Base-by-base conservation (phyloP, 306 rosid genomes). In the Quercus mongolica region DNA sequence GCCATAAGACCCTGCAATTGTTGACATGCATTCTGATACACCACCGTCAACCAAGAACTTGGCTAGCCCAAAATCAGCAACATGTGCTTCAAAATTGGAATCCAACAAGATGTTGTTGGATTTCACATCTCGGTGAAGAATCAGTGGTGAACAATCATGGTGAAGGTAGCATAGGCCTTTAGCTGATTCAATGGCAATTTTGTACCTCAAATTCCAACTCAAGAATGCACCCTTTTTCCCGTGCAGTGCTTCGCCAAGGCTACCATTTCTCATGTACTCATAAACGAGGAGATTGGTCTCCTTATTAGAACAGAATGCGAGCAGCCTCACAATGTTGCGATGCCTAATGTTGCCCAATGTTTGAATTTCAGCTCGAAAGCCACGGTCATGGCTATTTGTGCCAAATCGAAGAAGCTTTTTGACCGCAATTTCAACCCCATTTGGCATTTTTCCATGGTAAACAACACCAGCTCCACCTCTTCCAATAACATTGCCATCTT, bases 391-490 rank as follows among this genome's bases (percentile, higher is more conserved):
- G 74, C 87, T 87, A 51, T 87, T 88, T 6, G 91, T 81, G 7
- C 94, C 94, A 1, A 90, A 83, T 4, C 94, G 97, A 4, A 94
- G 86, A 13, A 94, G 88, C 38, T 92, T 94, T 14, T 94, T 94
- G 5, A 94, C 97, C 1, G 98, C 98, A 33, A 94, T 76, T 76
- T 94, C 97, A 0, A 85, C 89, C 20, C 98, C 98, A 38, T 77
- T 88, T 4, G 97, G 89, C 98, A 94, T 94, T 82, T 94, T 91
- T 0, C 97, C 98, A 55, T 94, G 98, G 90, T 91, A 94, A 14
- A 94, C 98, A 9, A 91, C 89, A 63, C 98, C 98, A 0, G 98
- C 98, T 20, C 98, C 98, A 49, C 98, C 98, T 85, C 90, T 77
- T 23, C 98, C 98, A 3, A 94, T 90, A 71, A 88, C 98, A 44